Evolutionary conservation across 2,329 filamentous ascomycete species (phyloP).

Genomic region (Stachybotrys elegans): DNA sequence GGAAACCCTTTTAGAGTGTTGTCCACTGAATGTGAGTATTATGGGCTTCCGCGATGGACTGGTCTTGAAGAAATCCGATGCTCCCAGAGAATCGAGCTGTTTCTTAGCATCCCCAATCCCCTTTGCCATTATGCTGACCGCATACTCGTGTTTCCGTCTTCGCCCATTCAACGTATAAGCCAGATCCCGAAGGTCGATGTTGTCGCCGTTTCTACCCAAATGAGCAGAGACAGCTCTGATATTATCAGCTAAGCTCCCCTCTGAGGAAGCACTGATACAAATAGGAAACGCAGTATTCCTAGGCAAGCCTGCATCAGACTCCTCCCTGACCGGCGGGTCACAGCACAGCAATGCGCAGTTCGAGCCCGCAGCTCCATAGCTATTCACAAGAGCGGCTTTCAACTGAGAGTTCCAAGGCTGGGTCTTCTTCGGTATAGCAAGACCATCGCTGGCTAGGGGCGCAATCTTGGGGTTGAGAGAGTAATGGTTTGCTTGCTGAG

Average conservation of each 20-base stretch:
- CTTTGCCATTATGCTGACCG: not conserved
- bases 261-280: slow-evolving; percentile 1
- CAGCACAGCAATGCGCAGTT: slow-evolving; percentile 14
- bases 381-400: slow-evolving; percentile 25
- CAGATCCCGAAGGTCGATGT: slow-evolving; percentile 28
- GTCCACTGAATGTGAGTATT: not conserved
- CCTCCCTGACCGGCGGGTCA: slow-evolving; percentile 4
- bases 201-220: slow-evolving; percentile 8
- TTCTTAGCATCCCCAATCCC: not conserved
- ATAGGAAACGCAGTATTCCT: not conserved
- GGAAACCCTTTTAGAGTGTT: not conserved
- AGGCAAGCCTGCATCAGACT: no score
- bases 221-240: not conserved
- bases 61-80: not conserved
- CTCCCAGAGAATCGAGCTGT: not conserved
- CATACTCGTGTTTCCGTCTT: not conserved
- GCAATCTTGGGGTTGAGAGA: slow-evolving; percentile 23
- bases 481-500: slow-evolving; percentile 18
- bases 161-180: slow-evolving; percentile 19
- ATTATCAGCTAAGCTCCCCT: not conserved
- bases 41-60: not conserved
- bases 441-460: slow-evolving; percentile 8
- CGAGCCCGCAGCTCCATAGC: slow-evolving; percentile 26
- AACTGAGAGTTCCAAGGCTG: slow-evolving; percentile 14
- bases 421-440: slow-evolving; percentile 6